Conservation (phyloP, 306 rosid species). For the Vachellia pachyceras region DNA sequence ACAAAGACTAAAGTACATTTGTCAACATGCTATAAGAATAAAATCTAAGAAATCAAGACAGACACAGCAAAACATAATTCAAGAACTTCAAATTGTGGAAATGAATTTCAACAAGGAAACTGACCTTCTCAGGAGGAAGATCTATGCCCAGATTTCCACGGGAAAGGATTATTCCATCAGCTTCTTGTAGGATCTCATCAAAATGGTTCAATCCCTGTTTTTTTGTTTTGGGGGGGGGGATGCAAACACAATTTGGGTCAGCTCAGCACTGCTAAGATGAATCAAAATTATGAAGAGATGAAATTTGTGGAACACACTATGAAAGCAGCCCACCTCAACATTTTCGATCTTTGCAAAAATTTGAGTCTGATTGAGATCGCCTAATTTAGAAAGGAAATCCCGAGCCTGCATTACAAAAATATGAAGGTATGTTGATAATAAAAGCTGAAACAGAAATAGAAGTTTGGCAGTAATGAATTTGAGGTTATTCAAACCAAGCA, state of each 20-base stretch:
- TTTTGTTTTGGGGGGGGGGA: background rate
- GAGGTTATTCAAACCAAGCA: slow-evolving; percentile 29
- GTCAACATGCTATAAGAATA: background rate
- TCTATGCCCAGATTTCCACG: slow-evolving; percentile 96
- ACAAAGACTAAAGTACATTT: background rate
- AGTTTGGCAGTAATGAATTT: background rate
- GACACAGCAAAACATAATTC: background rate
- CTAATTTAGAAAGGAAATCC: slow-evolving; percentile 74
- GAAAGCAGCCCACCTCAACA: slow-evolving; percentile 69
- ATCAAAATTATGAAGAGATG: slow-evolving; percentile 13
- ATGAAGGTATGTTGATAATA: slow-evolving; percentile 21
- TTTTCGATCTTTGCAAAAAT: slow-evolving; percentile 95
- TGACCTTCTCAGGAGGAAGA: slow-evolving; percentile 97
- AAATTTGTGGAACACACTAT: background rate
- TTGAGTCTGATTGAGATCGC: slow-evolving; percentile 79
- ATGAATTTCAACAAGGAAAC: slow-evolving; percentile 34
- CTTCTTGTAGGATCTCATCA: slow-evolving; percentile 93
- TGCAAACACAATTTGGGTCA: slow-evolving; percentile 1
- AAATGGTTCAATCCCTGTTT: slow-evolving; percentile 84
- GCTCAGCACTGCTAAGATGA: slow-evolving; percentile 20
- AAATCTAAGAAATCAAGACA: background rate
- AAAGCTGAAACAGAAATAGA: slow-evolving; percentile 16
- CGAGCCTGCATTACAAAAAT: slow-evolving; percentile 70
- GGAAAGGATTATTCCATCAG: slow-evolving; percentile 91
- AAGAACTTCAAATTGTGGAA: slow-evolving; percentile 24